Conservation (phyloP, 257 asterid genomes). For the Solanum clarkiae region DNA sequence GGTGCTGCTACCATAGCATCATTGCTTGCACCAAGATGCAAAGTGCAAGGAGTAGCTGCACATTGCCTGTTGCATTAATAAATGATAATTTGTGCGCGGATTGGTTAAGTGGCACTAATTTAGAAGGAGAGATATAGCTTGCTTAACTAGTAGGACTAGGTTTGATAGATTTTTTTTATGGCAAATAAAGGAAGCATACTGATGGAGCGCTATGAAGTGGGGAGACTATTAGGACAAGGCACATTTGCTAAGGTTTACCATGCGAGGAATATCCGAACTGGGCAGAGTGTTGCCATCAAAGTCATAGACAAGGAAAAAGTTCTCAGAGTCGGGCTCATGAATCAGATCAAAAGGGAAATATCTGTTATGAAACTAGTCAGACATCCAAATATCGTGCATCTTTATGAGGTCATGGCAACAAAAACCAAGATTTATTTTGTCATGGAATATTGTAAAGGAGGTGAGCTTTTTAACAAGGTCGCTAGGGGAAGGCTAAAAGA, state of each 20-base stretch:
- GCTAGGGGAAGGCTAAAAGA: constrained; percentile 57
- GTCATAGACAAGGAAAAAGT: constrained; percentile 63
- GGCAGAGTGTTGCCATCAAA: constrained; percentile 70
- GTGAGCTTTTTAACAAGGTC: constrained; percentile 67
- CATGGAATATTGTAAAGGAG: constrained; percentile 72
- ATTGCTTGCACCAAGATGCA: constrained; percentile 1
- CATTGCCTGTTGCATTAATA: constrained; percentile 1
- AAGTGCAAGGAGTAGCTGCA: not conserved
- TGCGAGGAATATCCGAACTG: constrained; percentile 45
- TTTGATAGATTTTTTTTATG: constrained; percentile 24
- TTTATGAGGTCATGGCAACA: constrained; percentile 81
- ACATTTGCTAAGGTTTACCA: constrained; percentile 69
- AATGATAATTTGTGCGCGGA: constrained; percentile 15
- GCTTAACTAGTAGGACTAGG: not conserved
- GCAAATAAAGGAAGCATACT: constrained; percentile 28
- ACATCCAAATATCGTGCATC: constrained; percentile 58
- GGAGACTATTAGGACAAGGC: constrained; percentile 78
- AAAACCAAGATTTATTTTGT: constrained; percentile 74
- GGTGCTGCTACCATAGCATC: not conserved
- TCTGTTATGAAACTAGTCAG: constrained; percentile 57
- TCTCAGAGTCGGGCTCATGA: constrained; percentile 33
- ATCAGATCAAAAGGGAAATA: constrained; percentile 69
- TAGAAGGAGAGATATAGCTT: not conserved
- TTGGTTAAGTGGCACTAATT: constrained; percentile 18
- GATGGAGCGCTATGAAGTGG: constrained; percentile 64